Conservation (phyloP, 768 basidiomycete genomes). For the Lanmaoa rubissima region DNA sequence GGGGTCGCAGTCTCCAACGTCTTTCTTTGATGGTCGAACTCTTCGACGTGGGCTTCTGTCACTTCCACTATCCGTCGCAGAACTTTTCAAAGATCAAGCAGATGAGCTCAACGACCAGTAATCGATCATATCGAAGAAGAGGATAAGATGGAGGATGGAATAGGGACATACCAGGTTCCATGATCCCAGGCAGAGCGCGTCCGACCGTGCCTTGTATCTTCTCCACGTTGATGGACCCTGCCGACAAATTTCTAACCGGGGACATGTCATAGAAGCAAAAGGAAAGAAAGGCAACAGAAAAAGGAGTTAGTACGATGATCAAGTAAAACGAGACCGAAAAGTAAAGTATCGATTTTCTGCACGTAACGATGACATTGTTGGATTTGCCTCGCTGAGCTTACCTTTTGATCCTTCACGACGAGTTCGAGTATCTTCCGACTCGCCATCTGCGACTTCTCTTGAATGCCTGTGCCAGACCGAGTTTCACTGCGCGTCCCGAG, state of each 20-base stretch:
- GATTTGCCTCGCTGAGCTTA: neutral
- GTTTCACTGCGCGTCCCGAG: constrained; percentile 2
- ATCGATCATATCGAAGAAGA: neutral
- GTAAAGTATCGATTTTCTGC: neutral
- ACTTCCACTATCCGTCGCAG: constrained; percentile 12
- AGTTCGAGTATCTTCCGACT: constrained; percentile 17
- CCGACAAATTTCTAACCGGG: constrained; percentile 7
- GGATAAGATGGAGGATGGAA: neutral
- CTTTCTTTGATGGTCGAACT: constrained; percentile 5
- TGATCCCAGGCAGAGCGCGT: constrained; percentile 10
- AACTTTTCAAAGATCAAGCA: neutral
- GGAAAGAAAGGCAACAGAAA: too few species aligned
- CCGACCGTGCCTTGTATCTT: constrained; percentile 14
- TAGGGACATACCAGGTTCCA: constrained; percentile 2
- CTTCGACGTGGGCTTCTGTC: constrained; percentile 11
- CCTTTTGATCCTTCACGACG: constrained; percentile 15
- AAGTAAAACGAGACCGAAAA: neutral
- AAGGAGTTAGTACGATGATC: neutral
- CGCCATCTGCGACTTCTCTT: constrained; percentile 16
- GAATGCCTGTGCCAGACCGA: constrained; percentile 16
- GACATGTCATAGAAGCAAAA: neutral
- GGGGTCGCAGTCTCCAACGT: constrained; percentile 1
- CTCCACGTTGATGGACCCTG: constrained; percentile 13
- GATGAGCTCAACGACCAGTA: neutral
- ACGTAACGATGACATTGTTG: neutral